phyloP scores from a whole-genome alignment of 164 flowering plant species.

The Cinnamomum micranthum region DNA sequence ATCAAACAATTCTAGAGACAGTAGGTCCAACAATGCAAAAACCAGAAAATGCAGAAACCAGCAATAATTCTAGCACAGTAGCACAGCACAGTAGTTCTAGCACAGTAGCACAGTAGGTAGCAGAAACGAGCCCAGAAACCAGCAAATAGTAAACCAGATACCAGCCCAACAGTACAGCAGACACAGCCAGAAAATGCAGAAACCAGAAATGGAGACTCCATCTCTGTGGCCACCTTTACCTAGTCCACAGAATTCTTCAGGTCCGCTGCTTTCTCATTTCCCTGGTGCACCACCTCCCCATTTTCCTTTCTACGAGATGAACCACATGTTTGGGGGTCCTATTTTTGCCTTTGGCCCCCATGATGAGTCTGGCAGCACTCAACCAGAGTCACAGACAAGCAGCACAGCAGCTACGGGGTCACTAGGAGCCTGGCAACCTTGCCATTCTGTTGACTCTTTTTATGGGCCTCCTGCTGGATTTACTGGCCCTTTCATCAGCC shows the following conservation, averaged over 20 bases:
- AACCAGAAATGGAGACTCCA: constrained; percentile 85
- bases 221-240: constrained; percentile 83
- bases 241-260: constrained; percentile 66
- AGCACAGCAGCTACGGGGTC: constrained; percentile 57
- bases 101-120: no score
- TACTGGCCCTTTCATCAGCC: constrained; percentile 75
- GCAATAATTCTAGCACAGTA: no score
- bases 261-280: constrained; percentile 78
- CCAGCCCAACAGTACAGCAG: no score
- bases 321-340: constrained; percentile 78
- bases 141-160: no score
- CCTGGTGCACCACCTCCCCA: constrained; percentile 71
- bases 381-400: constrained; percentile 59
- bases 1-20: no score
- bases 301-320: constrained; percentile 87
- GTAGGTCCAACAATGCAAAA: no score
- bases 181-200: no score
- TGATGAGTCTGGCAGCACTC: constrained; percentile 61
- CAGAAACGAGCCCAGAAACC: no score
- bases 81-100: no score
- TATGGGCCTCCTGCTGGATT: constrained; percentile 78
- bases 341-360: constrained; percentile 82
- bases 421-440: constrained; percentile 72
- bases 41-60: no score
- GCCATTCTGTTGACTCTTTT: constrained; percentile 83